Base-by-base conservation (phyloP, 129 eudicot genomes). In the Flaveria brownii region DNA sequence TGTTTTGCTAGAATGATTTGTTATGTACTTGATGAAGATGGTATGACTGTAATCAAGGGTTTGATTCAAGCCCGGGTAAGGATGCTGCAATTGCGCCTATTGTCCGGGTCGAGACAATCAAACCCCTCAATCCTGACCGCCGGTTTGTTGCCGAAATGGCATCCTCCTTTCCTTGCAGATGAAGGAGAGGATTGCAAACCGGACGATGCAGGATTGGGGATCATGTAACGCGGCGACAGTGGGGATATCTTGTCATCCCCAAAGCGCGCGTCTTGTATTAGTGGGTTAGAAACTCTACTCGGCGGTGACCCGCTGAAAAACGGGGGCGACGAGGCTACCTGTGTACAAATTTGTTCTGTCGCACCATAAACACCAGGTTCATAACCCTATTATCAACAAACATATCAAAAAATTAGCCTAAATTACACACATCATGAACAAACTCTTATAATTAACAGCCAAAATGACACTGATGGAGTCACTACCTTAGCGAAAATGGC, bases 251-350 rank as follows among this genome's bases (percentile, higher is more conserved):
- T 95, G 47, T 82, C 95, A 50, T 86, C 92, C 76, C 94, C 85
- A 36, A 95, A 95, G 25, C 88, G 92, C 0, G 87, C 96, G 26
- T 95, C 99, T 61, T 91, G 96, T 61, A 91, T 91, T 83, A 95
- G 72, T 54, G 97, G 99, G 88, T 95, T 95, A 89, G 99, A 87
- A 7, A 91, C 97, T 88, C 99, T 85, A 79, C 99, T 87, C 77
- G 99, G 99, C 80, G 99, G 99, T 47, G 99, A 95, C 88, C 99
- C 97, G 61, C 92, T 79, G 81, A 95, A 95, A 91, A 86, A 95
- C n/a, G 96, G 94, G 91, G 97, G 99, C 81, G 97, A 88, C 82
- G 96, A 91, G 85, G 90, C 96, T 82, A 83, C 78, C 72, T 86
- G 97, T 52, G 86, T 62, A 69, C 81, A 81, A 5, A 88, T 13